Evolutionary conservation across 768 basidiomycete genomes (phyloP).

Genomic region (Termitomyces sp.): DNA sequence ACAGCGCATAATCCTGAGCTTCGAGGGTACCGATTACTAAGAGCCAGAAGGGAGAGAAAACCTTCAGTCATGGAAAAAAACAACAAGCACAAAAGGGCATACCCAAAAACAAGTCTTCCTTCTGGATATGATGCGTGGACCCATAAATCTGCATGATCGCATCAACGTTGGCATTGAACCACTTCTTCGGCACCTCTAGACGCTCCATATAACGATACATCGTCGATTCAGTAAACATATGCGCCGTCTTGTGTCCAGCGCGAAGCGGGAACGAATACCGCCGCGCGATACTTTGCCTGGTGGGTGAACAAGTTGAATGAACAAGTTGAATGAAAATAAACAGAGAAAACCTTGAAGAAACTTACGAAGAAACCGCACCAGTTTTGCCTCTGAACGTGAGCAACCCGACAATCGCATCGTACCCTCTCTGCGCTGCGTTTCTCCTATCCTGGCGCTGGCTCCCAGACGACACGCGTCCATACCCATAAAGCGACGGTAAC

Average conservation of each 20-base stretch:
- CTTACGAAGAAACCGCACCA: conserved; percentile 35
- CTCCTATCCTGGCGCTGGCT: conserved; percentile 52
- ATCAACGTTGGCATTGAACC: conserved; percentile 70
- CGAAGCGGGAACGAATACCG: conserved; percentile 57
- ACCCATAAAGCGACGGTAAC: conserved; percentile 58
- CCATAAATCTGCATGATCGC: conserved; percentile 55
- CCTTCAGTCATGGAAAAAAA: no score
- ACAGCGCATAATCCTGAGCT: conserved; percentile 66
- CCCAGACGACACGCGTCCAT: conserved; percentile 42
- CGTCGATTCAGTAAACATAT: conserved; percentile 64
- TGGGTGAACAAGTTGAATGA: no score
- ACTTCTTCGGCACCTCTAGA: conserved; percentile 58
- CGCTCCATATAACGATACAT: conserved; percentile 63
- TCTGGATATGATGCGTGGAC: conserved; percentile 35
- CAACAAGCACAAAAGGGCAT: conserved; percentile 2
- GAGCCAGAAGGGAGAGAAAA: no score
- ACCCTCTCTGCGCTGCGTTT: conserved; percentile 49
- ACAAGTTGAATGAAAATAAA: conserved; percentile 22
- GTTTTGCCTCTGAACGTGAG: conserved; percentile 35
- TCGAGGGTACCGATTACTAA: conserved; percentile 65
- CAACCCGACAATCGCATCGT: conserved; percentile 49
- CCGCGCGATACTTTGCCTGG: conserved; percentile 42
- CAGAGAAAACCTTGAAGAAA: conserved; percentile 47
- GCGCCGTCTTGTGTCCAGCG: conserved; percentile 60
- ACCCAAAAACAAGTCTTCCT: conserved; percentile 57